A percentile compares a stretch with the other conserved stretches of the same genome.
Evolutionary conservation across 345 rosid species (phyloP).

Genomic region (Sisymbrium irio): DNA sequence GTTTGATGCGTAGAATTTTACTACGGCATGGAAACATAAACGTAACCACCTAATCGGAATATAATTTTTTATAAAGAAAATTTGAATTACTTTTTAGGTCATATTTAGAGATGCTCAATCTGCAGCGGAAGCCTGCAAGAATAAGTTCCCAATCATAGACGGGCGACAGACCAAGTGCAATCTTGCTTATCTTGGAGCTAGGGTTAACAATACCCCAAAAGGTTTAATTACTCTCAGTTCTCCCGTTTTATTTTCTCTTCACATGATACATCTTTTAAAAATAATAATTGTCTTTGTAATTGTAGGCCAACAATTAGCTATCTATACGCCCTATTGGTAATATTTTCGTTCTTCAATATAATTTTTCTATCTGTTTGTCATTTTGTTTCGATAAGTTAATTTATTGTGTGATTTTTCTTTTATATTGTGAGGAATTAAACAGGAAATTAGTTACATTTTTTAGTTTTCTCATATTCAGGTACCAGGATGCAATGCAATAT

Average conservation of each 20-base stretch:
- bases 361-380: neutral
- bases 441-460: neutral
- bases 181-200: conserved; percentile 45
- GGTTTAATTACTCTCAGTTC: conserved; percentile 7
- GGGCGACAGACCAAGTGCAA: conserved; percentile 59
- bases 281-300: neutral
- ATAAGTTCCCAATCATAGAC: conserved; percentile 59
- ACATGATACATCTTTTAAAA: neutral
- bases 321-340: neutral
- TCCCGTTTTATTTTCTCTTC: neutral
- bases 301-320: neutral
- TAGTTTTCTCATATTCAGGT: neutral
- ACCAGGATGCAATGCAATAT: neutral
- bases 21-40: too few species aligned
- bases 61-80: neutral
- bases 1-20: too few species aligned
- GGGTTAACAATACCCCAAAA: conserved; percentile 2
- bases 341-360: neutral
- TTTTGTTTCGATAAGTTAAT: too few species aligned
- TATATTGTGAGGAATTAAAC: neutral
- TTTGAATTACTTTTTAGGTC: conserved; percentile 36
- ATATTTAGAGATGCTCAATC: conserved; percentile 66
- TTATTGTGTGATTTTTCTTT: neutral
- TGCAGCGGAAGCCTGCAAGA: conserved; percentile 57
- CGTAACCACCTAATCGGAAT: neutral